Evolutionary conservation across 2,329 filamentous ascomycete genomes (phyloP).

Genomic region (Colletotrichum abscissum): DNA sequence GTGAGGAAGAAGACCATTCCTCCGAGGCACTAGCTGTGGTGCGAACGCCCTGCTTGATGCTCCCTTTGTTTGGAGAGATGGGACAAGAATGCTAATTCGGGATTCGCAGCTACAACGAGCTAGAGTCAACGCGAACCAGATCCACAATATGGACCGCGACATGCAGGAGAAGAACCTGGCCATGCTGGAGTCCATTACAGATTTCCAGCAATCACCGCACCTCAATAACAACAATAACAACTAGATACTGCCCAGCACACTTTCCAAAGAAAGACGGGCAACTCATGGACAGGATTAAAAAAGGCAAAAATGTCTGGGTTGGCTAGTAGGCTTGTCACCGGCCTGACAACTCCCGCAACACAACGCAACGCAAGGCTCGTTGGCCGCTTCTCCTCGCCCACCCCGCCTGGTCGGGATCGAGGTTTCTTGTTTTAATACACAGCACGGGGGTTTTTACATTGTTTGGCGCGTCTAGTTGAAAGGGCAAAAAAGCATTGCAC

Average conservation of each 20-base stretch:
- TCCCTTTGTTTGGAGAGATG: slow-evolving; percentile 42
- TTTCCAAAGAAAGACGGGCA: background rate
- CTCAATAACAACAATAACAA: slow-evolving; percentile 25
- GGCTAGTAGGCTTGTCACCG: slow-evolving; percentile 24
- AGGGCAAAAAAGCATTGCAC: background rate
- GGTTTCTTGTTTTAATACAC: slow-evolving; percentile 32
- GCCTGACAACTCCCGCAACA: slow-evolving; percentile 2
- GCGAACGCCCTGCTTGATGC: slow-evolving; percentile 63
- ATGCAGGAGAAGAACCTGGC: slow-evolving; percentile 65
- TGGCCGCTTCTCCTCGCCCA: slow-evolving; percentile 31
- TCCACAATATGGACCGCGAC: slow-evolving; percentile 66
- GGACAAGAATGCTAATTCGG: slow-evolving; percentile 37
- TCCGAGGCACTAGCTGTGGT: slow-evolving; percentile 76
- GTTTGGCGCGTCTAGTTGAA: background rate
- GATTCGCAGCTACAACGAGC: slow-evolving; percentile 39
- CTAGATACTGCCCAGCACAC: slow-evolving; percentile 10
- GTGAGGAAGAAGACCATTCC: slow-evolving; percentile 73
- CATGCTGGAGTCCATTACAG: slow-evolving; percentile 39
- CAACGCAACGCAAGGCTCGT: slow-evolving; percentile 1
- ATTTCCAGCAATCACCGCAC: slow-evolving; percentile 33
- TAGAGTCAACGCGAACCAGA: slow-evolving; percentile 57
- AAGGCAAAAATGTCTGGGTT: background rate
- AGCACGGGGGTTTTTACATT: slow-evolving; percentile 9
- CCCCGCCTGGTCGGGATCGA: slow-evolving; percentile 17
- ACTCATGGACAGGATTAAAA: background rate